Evolutionary conservation across 768 basidiomycete species (phyloP).

Genomic region (Naganishia antarctica): DNA sequence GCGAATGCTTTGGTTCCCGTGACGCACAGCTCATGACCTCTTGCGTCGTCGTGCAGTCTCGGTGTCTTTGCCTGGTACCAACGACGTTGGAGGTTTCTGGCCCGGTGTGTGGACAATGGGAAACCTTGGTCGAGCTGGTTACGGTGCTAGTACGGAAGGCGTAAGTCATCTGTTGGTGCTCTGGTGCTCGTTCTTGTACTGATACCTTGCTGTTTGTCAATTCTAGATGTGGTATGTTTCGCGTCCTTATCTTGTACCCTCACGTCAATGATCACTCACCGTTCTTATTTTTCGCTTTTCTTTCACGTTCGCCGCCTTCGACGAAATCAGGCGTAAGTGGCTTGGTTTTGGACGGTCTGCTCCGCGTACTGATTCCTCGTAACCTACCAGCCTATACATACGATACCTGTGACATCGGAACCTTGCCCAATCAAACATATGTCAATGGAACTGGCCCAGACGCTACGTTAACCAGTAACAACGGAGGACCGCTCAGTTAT

Average conservation of each 20-base stretch:
- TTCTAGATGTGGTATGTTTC: slow-evolving; percentile 14
- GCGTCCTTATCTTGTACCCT: not conserved
- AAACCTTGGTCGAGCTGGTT: slow-evolving; percentile 48
- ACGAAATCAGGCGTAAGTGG: slow-evolving; percentile 21
- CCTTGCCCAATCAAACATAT: slow-evolving; percentile 44
- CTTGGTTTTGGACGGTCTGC: not conserved
- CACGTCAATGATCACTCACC: not conserved
- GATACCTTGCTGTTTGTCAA: not conserved
- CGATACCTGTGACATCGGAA: slow-evolving; percentile 45
- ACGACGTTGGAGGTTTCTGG: slow-evolving; percentile 55
- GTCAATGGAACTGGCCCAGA: slow-evolving; percentile 36
- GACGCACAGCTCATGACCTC: no score
- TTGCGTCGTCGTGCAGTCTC: no score
- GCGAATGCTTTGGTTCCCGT: no score
- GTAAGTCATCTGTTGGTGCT: not conserved
- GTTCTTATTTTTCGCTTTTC: not conserved
- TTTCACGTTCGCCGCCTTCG: not conserved
- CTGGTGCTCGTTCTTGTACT: not conserved
- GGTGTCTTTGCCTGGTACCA: slow-evolving; percentile 44
- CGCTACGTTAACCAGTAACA: slow-evolving; percentile 39
- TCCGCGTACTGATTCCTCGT: not conserved
- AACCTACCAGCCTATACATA: slow-evolving; percentile 36
- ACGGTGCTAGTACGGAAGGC: slow-evolving; percentile 27
- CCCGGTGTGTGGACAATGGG: slow-evolving; percentile 84
- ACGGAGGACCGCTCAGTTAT: slow-evolving; percentile 47